Evolutionary conservation across 2,329 filamentous ascomycete species (phyloP), one percentile per base, ranked within the genome.

Genomic region (Elsinoe australis): DNA sequence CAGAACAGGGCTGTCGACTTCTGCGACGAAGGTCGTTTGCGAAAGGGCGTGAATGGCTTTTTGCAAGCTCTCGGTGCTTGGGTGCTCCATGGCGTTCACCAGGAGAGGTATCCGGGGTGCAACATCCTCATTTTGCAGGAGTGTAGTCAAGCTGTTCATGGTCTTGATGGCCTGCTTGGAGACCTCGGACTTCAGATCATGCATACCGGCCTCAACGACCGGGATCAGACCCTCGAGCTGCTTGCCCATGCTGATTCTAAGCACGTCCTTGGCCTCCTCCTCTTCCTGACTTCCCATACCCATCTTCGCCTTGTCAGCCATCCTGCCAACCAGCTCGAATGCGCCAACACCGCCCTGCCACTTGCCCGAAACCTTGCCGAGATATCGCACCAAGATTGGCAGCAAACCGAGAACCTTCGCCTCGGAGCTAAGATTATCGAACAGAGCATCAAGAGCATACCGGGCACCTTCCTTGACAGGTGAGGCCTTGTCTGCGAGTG

Each of bases 11-110:
- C 90, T 95, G 9, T 88, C 95, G 58, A 98, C 92, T 55, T 94
- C 78, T 49, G 92, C 89, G 47, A 98, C 92, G 58, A 98, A 98
- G n/a, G 92, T 98, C 8, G 92, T 98, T 71, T 94, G 87, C 3
- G 89, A 95, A 36, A 98, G 75, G 36, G 89, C 92, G 63, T 95
- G 92, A 55, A 98, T 96, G 24, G 92, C 89, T 73, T 95, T 95
- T 64, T 95, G 87, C 49, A 94, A 76, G 21, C 84, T 87, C 66
- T 94, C 81, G 10, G 85, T 75, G 8, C 87, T 95, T 4, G 92
- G 92, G 59, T 95, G 82, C 65, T 95, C 87, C 83, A 98, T 95
- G 41, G 87, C 86, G 64, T 94, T 87, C 67, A 98, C 82, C 41
- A 98, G 77, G 2, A 96, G 80, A 5, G 90, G 88, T 60, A 98